Evolutionary conservation across 805 yeast genomes (phyloP).

Genomic region (Limtongia smithiae): DNA sequence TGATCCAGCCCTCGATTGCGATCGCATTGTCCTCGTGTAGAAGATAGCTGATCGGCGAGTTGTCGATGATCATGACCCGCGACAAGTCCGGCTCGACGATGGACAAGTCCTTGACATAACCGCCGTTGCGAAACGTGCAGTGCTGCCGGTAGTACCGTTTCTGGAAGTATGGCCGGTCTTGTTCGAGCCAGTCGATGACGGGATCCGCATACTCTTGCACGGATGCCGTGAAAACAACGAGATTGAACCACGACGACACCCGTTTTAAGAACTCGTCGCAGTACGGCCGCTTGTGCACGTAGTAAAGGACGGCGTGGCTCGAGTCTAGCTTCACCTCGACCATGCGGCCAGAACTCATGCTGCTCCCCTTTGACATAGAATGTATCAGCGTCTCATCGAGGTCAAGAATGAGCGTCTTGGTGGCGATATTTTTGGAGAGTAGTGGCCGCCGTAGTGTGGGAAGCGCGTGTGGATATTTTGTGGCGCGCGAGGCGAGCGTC

Average conservation of each 20-base stretch:
- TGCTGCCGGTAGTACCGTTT: constrained; percentile 72
- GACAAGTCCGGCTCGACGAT: constrained; percentile 55
- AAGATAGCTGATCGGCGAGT: constrained; percentile 87
- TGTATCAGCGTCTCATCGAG: constrained; percentile 94
- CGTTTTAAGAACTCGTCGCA: constrained; percentile 80
- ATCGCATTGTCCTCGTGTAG: constrained; percentile 84
- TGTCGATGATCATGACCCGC: constrained; percentile 76
- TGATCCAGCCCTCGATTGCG: constrained; percentile 95
- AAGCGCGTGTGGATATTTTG: constrained; percentile 15
- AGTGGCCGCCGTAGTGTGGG: constrained; percentile 28
- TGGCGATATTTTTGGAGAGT: constrained; percentile 21
- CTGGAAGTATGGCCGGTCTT: constrained; percentile 51
- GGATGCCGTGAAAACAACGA: constrained; percentile 91
- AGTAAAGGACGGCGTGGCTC: constrained; percentile 74
- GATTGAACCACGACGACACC: constrained; percentile 80
- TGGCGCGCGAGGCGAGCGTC: constrained; percentile 4
- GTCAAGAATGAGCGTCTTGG: constrained; percentile 76
- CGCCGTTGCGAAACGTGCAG: constrained; percentile 71
- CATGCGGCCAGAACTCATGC: constrained; percentile 54
- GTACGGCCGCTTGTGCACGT: constrained; percentile 86
- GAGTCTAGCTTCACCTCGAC: constrained; percentile 71
- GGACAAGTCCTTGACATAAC: constrained; percentile 75
- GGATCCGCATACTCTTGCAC: constrained; percentile 96
- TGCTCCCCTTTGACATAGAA: constrained; percentile 64
- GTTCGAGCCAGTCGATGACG: constrained; percentile 85